Evolutionary conservation across 306 rosid species (phyloP).

Genomic region (Chamaecrista fasciculata): DNA sequence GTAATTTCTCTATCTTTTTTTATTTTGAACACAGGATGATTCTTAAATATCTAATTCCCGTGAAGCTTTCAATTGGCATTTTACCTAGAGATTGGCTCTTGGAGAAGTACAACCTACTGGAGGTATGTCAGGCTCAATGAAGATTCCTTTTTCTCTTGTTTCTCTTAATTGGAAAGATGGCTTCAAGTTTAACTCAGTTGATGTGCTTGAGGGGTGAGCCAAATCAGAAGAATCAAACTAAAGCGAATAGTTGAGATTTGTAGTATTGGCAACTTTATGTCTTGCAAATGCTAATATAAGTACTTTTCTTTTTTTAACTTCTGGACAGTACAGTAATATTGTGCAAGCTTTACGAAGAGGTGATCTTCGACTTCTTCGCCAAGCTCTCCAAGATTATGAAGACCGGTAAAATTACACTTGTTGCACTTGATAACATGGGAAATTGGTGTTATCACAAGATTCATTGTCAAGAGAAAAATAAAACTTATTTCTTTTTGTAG

Average conservation of each 20-base stretch:
- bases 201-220: constrained; percentile 14
- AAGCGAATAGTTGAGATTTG: constrained; percentile 21
- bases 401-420: constrained; percentile 53
- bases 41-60: constrained; percentile 90
- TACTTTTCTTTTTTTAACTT: constrained; percentile 11
- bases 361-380: constrained; percentile 84
- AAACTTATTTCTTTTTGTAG: constrained; percentile 39
- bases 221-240: not conserved
- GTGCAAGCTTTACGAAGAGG: constrained; percentile 85
- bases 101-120: constrained; percentile 71
- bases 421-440: constrained; percentile 10
- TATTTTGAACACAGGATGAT: constrained; percentile 62
- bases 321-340: constrained; percentile 66
- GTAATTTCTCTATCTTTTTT: constrained; percentile 1
- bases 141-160: not conserved
- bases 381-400: constrained; percentile 83
- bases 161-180: not conserved
- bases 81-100: constrained; percentile 72
- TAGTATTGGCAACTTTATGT: constrained; percentile 8
- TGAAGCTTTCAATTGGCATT: constrained; percentile 95
- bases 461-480: constrained; percentile 12
- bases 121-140: constrained; percentile 49
- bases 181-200: not conserved
- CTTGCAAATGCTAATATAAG: constrained; percentile 22
- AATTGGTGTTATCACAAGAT: not conserved